Evolutionary conservation across 257 asterid species (phyloP), one percentile per base, ranked within the genome.

Genomic region (Nicotiana obtusifolia): DNA sequence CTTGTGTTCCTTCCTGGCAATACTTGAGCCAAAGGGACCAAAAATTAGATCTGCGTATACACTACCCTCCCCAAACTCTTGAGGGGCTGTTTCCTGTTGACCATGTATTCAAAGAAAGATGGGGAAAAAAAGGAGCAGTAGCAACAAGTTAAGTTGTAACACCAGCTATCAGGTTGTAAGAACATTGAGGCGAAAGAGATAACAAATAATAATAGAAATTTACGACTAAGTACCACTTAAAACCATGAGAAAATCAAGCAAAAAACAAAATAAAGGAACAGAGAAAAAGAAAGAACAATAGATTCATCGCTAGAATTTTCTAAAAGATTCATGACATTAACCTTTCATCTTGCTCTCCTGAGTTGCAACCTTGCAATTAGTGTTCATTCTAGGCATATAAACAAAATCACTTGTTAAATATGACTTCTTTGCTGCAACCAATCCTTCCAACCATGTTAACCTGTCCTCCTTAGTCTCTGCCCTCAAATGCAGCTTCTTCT

Each of bases 401-500:
- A 76, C 78, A 53, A 52, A 76, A 81, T 77, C 67, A 66, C 69
- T 84, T 24, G 86, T 41, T 37, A 11, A 60, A 37, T 16, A 76
- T 76, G 77, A 19, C 37, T 76, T 81, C 78, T 77, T 84, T 1
- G 81, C 84, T 44, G 81, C 84, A 69, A 47, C 65, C 60, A 84
- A 76, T 33, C 84, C 87, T 33, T 76, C 87, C n/a, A 84, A 56
- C 87, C 87, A 84, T 22, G 67, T 52, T 52, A 76, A 60, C 17
- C 84, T 68, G 22, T 84, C 87, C 13, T 81, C 87, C 33, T 66
- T 78, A 1, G 82, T 64, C 47, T 84, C 87, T 31, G 87, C 82
- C 76, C 76, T 84, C 76, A 84, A 76, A 57, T 84, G 87, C 82
- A 84, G 87, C 64, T 35, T 84, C 64, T 64, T 84, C 67, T 75